A percentile compares a stretch with the other conserved stretches of the same genome.
phyloP scores from a whole-genome alignment of 495 filamentous ascomycete species.

The Glutinoglossum americanum region DNA sequence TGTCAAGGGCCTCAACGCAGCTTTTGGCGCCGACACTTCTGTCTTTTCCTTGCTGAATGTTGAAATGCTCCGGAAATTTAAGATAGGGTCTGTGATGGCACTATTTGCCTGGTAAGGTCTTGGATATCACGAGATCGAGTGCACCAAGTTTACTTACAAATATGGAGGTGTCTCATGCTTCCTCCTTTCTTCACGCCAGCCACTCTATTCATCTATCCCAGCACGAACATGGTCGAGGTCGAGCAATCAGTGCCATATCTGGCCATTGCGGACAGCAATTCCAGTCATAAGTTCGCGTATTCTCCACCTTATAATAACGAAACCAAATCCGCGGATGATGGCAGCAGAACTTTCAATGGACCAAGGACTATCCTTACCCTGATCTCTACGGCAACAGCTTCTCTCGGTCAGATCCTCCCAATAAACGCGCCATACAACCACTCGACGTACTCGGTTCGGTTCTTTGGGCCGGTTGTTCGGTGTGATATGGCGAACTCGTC shows the following conservation, averaged over 20 bases:
- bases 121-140: neutral
- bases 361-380: slow-evolving; percentile 10
- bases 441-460: slow-evolving; percentile 6
- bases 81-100: slow-evolving; percentile 4
- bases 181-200: slow-evolving; percentile 9
- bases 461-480: too few relatives aligned
- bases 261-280: too few relatives aligned
- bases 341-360: slow-evolving; percentile 4
- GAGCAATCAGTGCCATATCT: too few relatives aligned
- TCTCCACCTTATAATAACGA: neutral
- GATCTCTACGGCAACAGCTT: slow-evolving; percentile 7
- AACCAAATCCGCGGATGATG: neutral
- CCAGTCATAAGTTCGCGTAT: too few relatives aligned
- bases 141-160: too few relatives aligned
- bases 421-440: slow-evolving; percentile 7
- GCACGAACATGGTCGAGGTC: neutral
- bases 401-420: slow-evolving; percentile 7
- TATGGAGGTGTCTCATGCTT: slow-evolving; percentile 8
- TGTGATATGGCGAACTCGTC: too few relatives aligned
- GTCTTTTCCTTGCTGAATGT: slow-evolving; percentile 7
- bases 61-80: slow-evolving; percentile 9
- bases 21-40: slow-evolving; percentile 4
- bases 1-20: slow-evolving; percentile 7
- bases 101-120: slow-evolving; percentile 6
- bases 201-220: slow-evolving; percentile 6